These are phyloP conservation scores for Pythium pyrilobum DNA, from an alignment of 352 stramenopile genomes.

Conservation along the genomic window DNA sequence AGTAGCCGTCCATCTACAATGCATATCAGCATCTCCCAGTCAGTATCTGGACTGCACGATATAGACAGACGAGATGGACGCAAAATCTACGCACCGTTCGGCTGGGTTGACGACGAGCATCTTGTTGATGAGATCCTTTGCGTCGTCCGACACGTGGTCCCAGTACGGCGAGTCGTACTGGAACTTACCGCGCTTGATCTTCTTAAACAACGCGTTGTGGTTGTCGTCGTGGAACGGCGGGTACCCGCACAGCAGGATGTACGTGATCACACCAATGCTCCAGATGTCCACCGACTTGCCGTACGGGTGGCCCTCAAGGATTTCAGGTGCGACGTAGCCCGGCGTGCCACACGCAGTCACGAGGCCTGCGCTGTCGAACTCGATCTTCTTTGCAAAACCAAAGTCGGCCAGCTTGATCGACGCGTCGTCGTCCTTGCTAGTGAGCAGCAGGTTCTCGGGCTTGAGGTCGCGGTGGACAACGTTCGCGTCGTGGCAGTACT, in stretches of 20 bases:
- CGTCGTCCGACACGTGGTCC: conserved; percentile 90
- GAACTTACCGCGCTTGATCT: conserved; percentile 93
- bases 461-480: conserved; percentile 85
- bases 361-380: conserved; percentile 63
- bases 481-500: conserved; percentile 85
- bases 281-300: conserved; percentile 84
- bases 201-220: conserved; percentile 91
- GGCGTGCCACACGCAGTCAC: conserved; percentile 78
- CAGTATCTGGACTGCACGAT: background rate
- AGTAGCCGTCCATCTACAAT: conserved; percentile 61
- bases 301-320: conserved; percentile 72
- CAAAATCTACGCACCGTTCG: conserved; percentile 48
- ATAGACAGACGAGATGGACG: background rate
- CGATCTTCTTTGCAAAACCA: conserved; percentile 82
- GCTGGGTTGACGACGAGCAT: conserved; percentile 90
- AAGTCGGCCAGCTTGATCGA: conserved; percentile 87
- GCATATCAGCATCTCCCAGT: conserved; percentile 5
- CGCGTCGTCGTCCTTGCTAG: conserved; percentile 74
- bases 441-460: conserved; percentile 79
- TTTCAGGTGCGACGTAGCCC: conserved; percentile 81
- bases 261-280: conserved; percentile 90
- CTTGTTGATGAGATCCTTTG: conserved; percentile 93
- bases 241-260: conserved; percentile 83
- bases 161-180: conserved; percentile 96
- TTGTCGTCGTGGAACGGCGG: conserved; percentile 91